Percentiles rank a stretch among this genome's conserved stretches.
These are phyloP conservation scores for Pholiota microspora DNA, from an alignment of 768 basidiomycete genomes.

Conservation along the genomic window DNA sequence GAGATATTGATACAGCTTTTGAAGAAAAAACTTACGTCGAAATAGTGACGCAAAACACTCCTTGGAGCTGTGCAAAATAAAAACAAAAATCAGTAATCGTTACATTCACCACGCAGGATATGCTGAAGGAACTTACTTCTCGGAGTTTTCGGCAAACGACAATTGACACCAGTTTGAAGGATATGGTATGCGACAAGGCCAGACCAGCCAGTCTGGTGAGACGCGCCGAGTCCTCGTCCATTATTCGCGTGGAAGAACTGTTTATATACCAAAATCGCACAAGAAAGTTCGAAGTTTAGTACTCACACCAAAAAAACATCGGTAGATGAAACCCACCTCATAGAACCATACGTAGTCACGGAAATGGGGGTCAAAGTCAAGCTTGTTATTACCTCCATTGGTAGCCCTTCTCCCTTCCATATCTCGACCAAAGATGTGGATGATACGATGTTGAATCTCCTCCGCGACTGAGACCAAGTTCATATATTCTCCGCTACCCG, in stretches of 20 bases:
- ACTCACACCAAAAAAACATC: background rate
- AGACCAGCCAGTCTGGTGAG: slow-evolving; percentile 99
- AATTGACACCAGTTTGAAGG: slow-evolving; percentile 84
- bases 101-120: background rate
- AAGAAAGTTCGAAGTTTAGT: background rate
- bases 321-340: slow-evolving; percentile 51
- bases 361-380: slow-evolving; percentile 94
- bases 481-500: slow-evolving; percentile 97
- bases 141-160: slow-evolving; percentile 91
- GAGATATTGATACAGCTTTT: background rate
- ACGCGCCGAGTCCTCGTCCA: slow-evolving; percentile 92
- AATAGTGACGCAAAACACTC: slow-evolving; percentile 87
- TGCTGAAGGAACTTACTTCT: slow-evolving; percentile 58
- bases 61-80: slow-evolving; percentile 62
- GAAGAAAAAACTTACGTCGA: slow-evolving; percentile 63
- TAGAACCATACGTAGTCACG: slow-evolving; percentile 96
- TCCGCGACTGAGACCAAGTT: slow-evolving; percentile 91
- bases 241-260: slow-evolving; percentile 95
- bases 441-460: slow-evolving; percentile 98
- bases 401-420: slow-evolving; percentile 81
- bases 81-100: slow-evolving; percentile 4
- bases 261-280: slow-evolving; percentile 60
- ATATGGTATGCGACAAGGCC: slow-evolving; percentile 91
- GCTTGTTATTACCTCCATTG: slow-evolving; percentile 84
- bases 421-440: slow-evolving; percentile 97